Base-by-base conservation (phyloP, 2,329 filamentous ascomycete species). In the Dothiorella sarmentorum region DNA sequence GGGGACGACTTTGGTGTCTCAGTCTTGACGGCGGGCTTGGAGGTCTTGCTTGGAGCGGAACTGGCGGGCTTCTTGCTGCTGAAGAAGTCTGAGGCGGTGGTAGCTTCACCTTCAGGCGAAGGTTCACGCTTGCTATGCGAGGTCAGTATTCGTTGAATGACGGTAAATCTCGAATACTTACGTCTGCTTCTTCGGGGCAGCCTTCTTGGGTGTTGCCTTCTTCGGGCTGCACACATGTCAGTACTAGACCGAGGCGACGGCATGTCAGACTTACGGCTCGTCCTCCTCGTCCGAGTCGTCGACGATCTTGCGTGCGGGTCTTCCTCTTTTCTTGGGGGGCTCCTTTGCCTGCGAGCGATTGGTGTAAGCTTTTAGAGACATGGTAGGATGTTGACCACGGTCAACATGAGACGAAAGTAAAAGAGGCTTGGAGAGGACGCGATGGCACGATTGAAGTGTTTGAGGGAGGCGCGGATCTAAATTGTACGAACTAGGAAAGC, bases 281-380 rank as follows among this genome's bases (percentile, higher is more conserved):
- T 89, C 87, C 27, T 92, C 90, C 58, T 92, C 89, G 13, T 72
- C 72, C 42, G 90, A 93, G 62, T 96, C 85, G 45, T 94, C 76
- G 33, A 96, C 82, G 3, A 73, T 70, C 27, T 51, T 42, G 17
- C 70, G 64, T 35, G 67, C 69, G 10, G 65, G 42, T 17, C 58
- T 49, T 31, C 58, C 58, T 59, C 77, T 77, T 65, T 79, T 79
- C 60, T 69, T 79, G 69, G 67, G 72, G 70, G 31, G 66, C 56
- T n/a, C n/a, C n/a, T 70, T 70, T 40, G 35, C 17, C 63, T 71
- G 69, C 60, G 53, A 58, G 26, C 18, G n/a, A 22, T 15, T 9
- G 0, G 43, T 17, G 58, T 56, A 26, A 49, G 15, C 26, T 53
- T 59, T 27, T 10, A 15, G 9, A 18, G 15, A 15, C 18, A 26